Evolutionary conservation across 345 rosid genomes (phyloP).

Genomic region (Pseudoturritis turrita): DNA sequence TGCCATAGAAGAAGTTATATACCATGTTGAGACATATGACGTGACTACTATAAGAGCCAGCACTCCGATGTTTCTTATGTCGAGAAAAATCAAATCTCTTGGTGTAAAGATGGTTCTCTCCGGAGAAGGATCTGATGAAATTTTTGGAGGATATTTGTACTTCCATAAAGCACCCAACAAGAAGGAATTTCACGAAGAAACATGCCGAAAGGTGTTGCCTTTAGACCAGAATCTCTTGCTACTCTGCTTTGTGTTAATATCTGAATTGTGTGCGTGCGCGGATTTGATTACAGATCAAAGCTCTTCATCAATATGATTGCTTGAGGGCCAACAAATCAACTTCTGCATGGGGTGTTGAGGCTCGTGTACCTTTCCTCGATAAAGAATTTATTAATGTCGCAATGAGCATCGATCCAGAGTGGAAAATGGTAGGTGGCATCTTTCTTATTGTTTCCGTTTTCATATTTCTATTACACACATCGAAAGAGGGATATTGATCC

Average conservation of each 20-base stretch:
- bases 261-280: background rate
- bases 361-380: constrained; percentile 86
- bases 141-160: constrained; percentile 82
- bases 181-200: constrained; percentile 73
- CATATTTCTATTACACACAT: background rate
- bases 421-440: constrained; percentile 62
- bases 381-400: constrained; percentile 62
- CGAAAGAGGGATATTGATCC: background rate
- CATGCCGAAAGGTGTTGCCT: constrained; percentile 65
- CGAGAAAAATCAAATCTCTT: constrained; percentile 78
- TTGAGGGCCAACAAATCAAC: constrained; percentile 85
- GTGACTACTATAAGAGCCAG: constrained; percentile 88
- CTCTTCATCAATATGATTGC: constrained; percentile 86
- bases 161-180: constrained; percentile 87
- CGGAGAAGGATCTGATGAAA: constrained; percentile 90
- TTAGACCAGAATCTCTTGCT: background rate
- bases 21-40: constrained; percentile 81
- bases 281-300: constrained; percentile 54
- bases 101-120: constrained; percentile 91
- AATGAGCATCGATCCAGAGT: constrained; percentile 81
- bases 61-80: constrained; percentile 92
- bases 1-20: constrained; percentile 84
- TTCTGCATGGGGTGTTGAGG: constrained; percentile 92
- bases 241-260: background rate
- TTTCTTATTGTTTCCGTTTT: background rate